A percentile compares a stretch with the other conserved stretches of the same genome.
Conservation (phyloP, 2,329 filamentous ascomycete genomes). For the Metarhizium anisopliae region DNA sequence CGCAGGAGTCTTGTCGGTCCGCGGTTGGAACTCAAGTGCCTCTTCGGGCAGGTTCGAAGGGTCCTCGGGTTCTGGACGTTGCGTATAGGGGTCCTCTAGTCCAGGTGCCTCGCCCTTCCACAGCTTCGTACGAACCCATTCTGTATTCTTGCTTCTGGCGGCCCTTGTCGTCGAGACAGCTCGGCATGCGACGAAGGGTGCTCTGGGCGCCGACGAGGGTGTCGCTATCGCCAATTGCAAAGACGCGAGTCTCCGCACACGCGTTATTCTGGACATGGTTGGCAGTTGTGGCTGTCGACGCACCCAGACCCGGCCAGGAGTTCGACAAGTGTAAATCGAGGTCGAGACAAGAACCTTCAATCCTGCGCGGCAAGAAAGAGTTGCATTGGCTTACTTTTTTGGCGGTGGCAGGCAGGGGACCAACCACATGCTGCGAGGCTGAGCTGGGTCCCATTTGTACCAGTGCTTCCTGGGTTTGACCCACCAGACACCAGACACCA, state of each 20-base stretch:
- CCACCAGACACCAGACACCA: no score
- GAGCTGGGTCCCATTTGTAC: constrained; percentile 4
- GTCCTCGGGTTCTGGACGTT: constrained; percentile 19
- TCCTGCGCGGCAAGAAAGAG: no score
- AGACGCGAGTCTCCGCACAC: constrained; percentile 24
- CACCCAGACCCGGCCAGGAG: not conserved
- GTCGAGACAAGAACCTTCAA: not conserved
- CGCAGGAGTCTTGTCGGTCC: constrained; percentile 15
- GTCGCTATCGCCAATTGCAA: constrained; percentile 17
- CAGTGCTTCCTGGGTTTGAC: no score
- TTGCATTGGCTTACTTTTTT: no score
- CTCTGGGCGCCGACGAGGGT: constrained; percentile 13
- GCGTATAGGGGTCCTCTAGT: constrained; percentile 29
- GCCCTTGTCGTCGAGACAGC: constrained; percentile 26
- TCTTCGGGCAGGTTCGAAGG: constrained; percentile 22
- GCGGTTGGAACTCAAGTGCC: constrained; percentile 14
- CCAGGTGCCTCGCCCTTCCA: constrained; percentile 31
- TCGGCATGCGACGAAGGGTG: constrained; percentile 17
- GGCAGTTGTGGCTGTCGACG: not conserved
- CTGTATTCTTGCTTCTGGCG: constrained; percentile 22
- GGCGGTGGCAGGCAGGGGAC: no score
- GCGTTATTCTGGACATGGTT: constrained; percentile 35
- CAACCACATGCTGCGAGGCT: constrained; percentile 10
- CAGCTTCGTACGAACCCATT: constrained; percentile 30
- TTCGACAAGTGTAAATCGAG: not conserved